phyloP scores from a whole-genome alignment of 768 basidiomycete species.

The Mycena metata region DNA sequence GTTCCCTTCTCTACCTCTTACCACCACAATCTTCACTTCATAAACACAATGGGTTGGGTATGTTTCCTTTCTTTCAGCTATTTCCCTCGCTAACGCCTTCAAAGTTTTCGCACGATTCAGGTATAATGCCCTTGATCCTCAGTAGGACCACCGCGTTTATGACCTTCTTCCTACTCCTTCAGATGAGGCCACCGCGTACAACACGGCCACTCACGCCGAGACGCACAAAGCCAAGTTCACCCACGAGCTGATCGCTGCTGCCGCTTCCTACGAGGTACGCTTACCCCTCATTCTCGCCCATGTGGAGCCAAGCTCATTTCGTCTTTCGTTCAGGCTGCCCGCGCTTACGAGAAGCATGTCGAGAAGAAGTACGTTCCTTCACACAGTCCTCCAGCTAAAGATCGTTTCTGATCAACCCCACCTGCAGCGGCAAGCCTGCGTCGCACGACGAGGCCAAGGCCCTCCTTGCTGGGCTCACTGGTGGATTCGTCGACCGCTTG shows the following conservation, averaged over 20 bases:
- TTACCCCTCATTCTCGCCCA: no score
- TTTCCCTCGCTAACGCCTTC: no score
- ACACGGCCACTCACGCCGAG: background rate
- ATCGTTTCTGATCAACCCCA: background rate
- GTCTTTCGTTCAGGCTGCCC: constrained; percentile 15
- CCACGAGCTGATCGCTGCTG: constrained; percentile 31
- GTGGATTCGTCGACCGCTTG: constrained; percentile 20
- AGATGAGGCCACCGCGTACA: no score
- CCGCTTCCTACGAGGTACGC: constrained; percentile 29
- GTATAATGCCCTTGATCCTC: no score
- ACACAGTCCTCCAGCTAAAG: background rate
- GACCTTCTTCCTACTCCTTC: no score
- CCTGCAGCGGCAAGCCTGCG: constrained; percentile 20
- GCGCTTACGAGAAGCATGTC: constrained; percentile 22
- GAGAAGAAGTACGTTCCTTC: constrained; percentile 16
- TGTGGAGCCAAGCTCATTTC: background rate
- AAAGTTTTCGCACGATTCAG: no score
- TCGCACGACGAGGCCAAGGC: constrained; percentile 26
- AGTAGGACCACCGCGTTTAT: no score
- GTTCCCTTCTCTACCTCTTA: no score
- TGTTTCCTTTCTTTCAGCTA: no score
- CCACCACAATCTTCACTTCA: no score
- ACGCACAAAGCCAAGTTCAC: constrained; percentile 23
- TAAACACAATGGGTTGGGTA: no score
- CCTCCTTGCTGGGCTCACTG: constrained; percentile 18